A percentile compares a stretch with the other conserved stretches of the same genome.
These are phyloP conservation scores for Stenogyne calaminthoides DNA, from an alignment of 305 asterid species.

Conservation along the genomic window DNA sequence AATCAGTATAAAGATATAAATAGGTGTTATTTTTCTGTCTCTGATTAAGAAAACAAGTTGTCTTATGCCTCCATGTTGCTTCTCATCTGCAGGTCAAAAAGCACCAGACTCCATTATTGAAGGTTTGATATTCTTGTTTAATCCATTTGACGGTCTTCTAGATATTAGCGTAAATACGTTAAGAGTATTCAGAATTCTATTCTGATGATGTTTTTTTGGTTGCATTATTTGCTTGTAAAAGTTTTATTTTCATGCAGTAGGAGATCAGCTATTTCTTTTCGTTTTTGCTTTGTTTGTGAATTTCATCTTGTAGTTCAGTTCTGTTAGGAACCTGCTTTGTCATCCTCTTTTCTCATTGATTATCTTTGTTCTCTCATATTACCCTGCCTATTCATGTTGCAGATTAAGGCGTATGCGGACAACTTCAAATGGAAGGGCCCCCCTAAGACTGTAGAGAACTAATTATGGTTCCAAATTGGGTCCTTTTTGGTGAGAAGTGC, in stretches of 20 bases:
- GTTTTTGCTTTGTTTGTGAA: not conserved
- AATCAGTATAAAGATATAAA: not conserved
- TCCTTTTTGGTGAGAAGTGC: slow-evolving; percentile 12
- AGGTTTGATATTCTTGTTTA: slow-evolving; percentile 39
- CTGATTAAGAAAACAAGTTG: slow-evolving; percentile 19
- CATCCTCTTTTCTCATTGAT: not conserved
- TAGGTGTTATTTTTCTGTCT: not conserved
- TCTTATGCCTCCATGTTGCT: slow-evolving; percentile 22
- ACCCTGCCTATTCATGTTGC: slow-evolving; percentile 27
- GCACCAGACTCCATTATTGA: slow-evolving; percentile 51
- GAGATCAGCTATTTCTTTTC: not conserved
- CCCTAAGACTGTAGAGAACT: slow-evolving; percentile 40
- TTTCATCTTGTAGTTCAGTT: not conserved
- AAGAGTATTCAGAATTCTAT: not conserved
- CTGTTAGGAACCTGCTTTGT: slow-evolving; percentile 4
- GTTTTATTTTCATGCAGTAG: not conserved
- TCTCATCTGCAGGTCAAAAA: slow-evolving; percentile 46
- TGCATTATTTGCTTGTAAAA: not conserved
- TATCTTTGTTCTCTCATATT: slow-evolving; percentile 7
- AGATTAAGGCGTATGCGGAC: slow-evolving; percentile 65
- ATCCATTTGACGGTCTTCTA: not conserved
- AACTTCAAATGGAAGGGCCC: slow-evolving; percentile 69
- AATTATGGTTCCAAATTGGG: not conserved
- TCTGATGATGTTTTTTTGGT: slow-evolving; percentile 3
- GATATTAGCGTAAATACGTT: not conserved